Base-by-base conservation (phyloP, 169 alveolate genomes). In the Plasmodium chabaudi region DNA sequence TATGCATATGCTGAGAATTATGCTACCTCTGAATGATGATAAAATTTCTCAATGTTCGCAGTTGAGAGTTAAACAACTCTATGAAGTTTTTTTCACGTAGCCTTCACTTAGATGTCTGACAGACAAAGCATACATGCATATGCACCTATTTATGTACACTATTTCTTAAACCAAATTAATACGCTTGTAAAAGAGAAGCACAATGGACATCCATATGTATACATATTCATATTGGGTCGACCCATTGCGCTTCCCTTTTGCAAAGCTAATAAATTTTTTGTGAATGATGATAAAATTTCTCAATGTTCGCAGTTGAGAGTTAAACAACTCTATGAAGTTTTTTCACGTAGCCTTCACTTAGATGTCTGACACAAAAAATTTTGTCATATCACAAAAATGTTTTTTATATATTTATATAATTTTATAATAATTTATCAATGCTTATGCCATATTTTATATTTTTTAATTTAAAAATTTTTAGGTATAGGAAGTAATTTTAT, bases 51-150 rank as follows among this genome's bases (percentile, higher is more conserved):
- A 72, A 63, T 65, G 89, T 79, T 79, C 89, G 89, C 89, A 79
- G 89, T 79, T 65, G 89, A 65, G 79, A 63, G 75, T 42, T 79
- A 23, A 17, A 46, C 56, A n/a, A 39, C 79, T 79, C 79, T 21
- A 79, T 79, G 79, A 65, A 63, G 15, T 23, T n/a, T 25, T 25
- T 27, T 59, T 75, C n/a, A 51, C 59, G 60, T 63, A 79, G 89
- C 89, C 89, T 79, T 79, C 71, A 49, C 89, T 79, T 79, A 79
- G 89, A 79, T 79, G 89, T 79, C 89, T 79, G 89, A 79, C 79
- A 57, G 42, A 34, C 42, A 34, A 34, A 34, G 19, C 34, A 19
- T 19, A 57, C 3, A 57, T 19, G 4, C 34, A 19, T 19, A 57
- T 57, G 34, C 67, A n/a, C 13, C 0, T 19, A 19, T 57, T n/a